Conservation (phyloP, 257 asterid species). For the Solanum raphanifolium region DNA sequence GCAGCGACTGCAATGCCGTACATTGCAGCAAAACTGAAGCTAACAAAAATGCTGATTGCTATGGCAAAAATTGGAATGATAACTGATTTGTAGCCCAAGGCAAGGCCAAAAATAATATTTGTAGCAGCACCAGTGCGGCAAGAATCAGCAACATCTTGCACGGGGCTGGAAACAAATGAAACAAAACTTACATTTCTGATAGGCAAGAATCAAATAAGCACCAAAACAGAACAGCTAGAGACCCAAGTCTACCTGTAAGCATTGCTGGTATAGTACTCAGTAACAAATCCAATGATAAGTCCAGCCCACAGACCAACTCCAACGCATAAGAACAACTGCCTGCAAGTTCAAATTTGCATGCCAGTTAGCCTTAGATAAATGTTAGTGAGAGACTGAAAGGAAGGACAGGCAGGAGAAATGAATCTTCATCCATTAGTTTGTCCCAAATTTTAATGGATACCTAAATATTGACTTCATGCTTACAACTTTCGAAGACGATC, state of each 20-base stretch:
- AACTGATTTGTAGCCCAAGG: slow-evolving; percentile 85
- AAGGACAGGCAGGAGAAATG: background rate
- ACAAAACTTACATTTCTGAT: background rate
- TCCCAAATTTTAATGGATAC: background rate
- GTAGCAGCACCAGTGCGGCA: slow-evolving; percentile 94
- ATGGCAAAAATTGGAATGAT: slow-evolving; percentile 79
- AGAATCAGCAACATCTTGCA: slow-evolving; percentile 89
- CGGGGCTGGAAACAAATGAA: slow-evolving; percentile 44
- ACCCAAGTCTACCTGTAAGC: slow-evolving; percentile 46
- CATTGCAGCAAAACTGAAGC: slow-evolving; percentile 84
- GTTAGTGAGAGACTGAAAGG: background rate
- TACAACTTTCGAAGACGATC: background rate
- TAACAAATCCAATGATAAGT: slow-evolving; percentile 62
- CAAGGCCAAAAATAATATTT: slow-evolving; percentile 73
- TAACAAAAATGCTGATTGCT: slow-evolving; percentile 68
- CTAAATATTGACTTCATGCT: background rate
- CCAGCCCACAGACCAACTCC: slow-evolving; percentile 92
- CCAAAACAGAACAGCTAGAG: background rate
- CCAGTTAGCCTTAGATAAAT: background rate
- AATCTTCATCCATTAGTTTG: background rate
- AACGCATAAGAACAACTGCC: slow-evolving; percentile 66
- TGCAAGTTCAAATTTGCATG: slow-evolving; percentile 12
- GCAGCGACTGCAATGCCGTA: slow-evolving; percentile 92
- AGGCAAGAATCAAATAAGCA: background rate
- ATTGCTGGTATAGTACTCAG: slow-evolving; percentile 73